These are phyloP conservation scores for Capsicum pubescens DNA, from an alignment of 257 asterid genomes.

Conservation along the genomic window DNA sequence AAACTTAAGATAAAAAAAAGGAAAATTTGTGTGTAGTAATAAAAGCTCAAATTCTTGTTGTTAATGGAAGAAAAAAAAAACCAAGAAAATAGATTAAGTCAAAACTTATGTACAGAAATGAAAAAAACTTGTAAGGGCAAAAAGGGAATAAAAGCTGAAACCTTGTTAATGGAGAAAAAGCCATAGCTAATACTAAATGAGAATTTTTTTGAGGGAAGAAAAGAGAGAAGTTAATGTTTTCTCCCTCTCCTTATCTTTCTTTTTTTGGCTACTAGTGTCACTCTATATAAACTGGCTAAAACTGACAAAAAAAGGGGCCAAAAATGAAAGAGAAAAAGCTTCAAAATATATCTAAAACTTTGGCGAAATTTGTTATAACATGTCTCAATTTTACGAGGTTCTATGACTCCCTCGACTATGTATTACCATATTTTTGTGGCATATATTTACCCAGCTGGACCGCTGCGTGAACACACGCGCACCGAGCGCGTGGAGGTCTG, in stretches of 20 bases:
- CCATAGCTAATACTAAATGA: constrained; percentile 39
- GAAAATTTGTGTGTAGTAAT: background rate
- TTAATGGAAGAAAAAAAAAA: constrained; percentile 47
- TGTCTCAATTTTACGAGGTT: too few species aligned
- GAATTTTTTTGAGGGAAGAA: background rate
- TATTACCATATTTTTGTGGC: too few species aligned
- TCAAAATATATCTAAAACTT: too few species aligned
- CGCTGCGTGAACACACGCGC: too few species aligned
- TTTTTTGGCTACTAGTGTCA: background rate
- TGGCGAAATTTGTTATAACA: too few species aligned
- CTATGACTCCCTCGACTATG: too few species aligned
- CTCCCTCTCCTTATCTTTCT: constrained; percentile 24
- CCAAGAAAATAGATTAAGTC: background rate
- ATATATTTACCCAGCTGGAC: too few species aligned
- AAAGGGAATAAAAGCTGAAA: too few species aligned
- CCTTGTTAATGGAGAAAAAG: constrained; percentile 44
- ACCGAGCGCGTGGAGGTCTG: too few species aligned
- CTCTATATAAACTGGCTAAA: background rate
- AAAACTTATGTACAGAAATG: background rate
- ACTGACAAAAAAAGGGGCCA: constrained; percentile 15
- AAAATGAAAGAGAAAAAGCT: background rate
- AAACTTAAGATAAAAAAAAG: background rate
- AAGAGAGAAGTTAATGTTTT: background rate
- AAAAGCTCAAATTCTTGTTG: constrained; percentile 40
- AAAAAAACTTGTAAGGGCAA: too few species aligned